A percentile compares a stretch with the other conserved stretches of the same genome.
Evolutionary conservation across 306 rosid genomes (phyloP).

Genomic region (Glycine soja): DNA sequence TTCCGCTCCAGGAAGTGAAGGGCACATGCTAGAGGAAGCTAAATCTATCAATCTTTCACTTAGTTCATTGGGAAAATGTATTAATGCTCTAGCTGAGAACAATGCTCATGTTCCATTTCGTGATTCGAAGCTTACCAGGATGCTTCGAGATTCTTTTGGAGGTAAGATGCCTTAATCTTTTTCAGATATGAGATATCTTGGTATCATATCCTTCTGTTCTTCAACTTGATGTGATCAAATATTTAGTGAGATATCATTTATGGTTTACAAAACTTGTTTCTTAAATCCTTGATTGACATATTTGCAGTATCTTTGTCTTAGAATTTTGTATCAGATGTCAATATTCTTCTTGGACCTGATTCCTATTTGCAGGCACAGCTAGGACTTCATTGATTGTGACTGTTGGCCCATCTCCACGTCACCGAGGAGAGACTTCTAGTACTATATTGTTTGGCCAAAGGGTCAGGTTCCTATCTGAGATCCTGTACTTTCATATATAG

Average conservation of each 20-base stretch:
- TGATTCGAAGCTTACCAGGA: constrained; percentile 96
- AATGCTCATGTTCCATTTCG: constrained; percentile 94
- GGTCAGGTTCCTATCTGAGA: constrained; percentile 63
- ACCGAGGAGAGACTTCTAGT: constrained; percentile 98
- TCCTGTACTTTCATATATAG: constrained; percentile 10
- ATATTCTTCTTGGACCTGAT: constrained; percentile 2
- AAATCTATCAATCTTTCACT: constrained; percentile 95
- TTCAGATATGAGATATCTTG: constrained; percentile 30
- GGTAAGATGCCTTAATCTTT: constrained; percentile 60
- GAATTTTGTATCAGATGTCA: constrained; percentile 4
- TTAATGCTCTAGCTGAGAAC: constrained; percentile 95
- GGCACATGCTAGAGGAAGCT: constrained; percentile 95
- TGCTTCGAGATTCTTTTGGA: constrained; percentile 97
- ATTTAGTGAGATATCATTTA: constrained; percentile 32
- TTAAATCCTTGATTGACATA: constrained; percentile 41
- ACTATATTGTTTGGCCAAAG: constrained; percentile 95
- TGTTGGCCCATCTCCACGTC: constrained; percentile 98
- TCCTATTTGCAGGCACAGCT: constrained; percentile 78
- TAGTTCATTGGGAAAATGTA: constrained; percentile 95
- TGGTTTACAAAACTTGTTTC: constrained; percentile 38
- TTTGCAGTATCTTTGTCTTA: neutral
- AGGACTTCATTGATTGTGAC: constrained; percentile 98
- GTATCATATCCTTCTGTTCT: neutral
- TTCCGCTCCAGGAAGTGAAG: constrained; percentile 85
- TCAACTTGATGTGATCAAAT: constrained; percentile 19